Evolutionary conservation across 75 land plant genomes (phyloP), one percentile per base, ranked within the genome.

Genomic region (Cupressus sempervirens): DNA sequence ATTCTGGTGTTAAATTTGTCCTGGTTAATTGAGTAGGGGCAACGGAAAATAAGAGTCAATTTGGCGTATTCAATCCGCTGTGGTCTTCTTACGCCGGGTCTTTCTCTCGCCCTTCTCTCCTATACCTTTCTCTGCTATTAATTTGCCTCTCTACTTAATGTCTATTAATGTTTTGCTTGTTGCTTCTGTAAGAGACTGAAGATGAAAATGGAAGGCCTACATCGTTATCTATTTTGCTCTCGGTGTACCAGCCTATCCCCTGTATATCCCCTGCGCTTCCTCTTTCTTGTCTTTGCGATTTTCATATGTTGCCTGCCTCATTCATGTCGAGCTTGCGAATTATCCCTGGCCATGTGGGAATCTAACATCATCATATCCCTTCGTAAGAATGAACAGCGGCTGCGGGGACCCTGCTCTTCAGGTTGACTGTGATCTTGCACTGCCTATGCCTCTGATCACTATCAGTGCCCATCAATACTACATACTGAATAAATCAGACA

Each of bases 391-490:
- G 40, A 35, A 74, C 0, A 74, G 40, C 40, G 40, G 76, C 76
- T 74, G 76, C 38, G 76, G 76, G 14, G 76, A 74, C 76, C 76
- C 40, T 74, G 20, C 35, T 1, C 38, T 74, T 74, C 76, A 74
- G 76, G 20, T 74, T 1, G 4, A 35, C 40, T 74, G 76, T 74
- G 76, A 73, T 73, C 2, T 34, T 3, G 0, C 12, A 36, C 18
- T 0, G 5, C 2, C 0, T 3, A 73, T 32, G 35, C 38, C 38
- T 34, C 76, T 34, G 3, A 34, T 74, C 35, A 16, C 35, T 14
- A 74, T 74, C 40, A 16, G 76, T 35, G 76, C 40, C 35, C 1
- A 74, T 4, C 40, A 74, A 74, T 74, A 74, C 29, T 16, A 36
- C 76, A 74, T 74, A 74, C 38, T 11, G 40, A 38, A 38, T 2